phyloP scores from a whole-genome alignment of 2,329 filamentous ascomycete species.

The Septoria linicola region DNA sequence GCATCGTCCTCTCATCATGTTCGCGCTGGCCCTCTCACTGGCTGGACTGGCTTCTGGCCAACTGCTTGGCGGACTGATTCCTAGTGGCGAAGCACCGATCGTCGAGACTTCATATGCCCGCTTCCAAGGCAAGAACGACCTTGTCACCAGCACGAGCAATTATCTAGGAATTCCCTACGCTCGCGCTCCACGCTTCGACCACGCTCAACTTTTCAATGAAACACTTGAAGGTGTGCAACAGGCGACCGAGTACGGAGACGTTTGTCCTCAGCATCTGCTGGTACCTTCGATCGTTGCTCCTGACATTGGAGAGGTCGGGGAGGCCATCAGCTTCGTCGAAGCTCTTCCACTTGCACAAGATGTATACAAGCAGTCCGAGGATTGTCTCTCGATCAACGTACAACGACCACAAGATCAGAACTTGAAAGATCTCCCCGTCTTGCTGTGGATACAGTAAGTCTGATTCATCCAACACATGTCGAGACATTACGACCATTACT shows the following conservation, averaged over 20 bases:
- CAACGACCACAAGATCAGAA: conserved; percentile 13
- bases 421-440: conserved; percentile 41
- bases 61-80: no score
- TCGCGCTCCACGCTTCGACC: conserved; percentile 15
- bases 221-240: conserved; percentile 3
- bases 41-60: no score
- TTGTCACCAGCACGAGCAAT: conserved; percentile 11
- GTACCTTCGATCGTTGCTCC: conserved; percentile 4
- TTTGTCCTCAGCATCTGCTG: conserved; percentile 15
- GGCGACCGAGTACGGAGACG: conserved; percentile 13
- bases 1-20: no score
- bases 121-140: conserved; percentile 16
- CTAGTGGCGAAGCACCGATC: no score
- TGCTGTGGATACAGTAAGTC: conserved; percentile 46
- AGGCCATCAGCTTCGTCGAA: conserved; percentile 14
- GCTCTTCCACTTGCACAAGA: conserved; percentile 14
- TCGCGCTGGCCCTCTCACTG: no score
- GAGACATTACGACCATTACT: no score
- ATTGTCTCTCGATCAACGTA: conserved; percentile 61
- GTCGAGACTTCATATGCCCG: conserved; percentile 10
- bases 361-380: conserved; percentile 41
- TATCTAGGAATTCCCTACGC: conserved; percentile 11
- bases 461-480: not conserved
- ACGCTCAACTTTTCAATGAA: conserved; percentile 11
- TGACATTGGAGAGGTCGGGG: conserved; percentile 6